Evolutionary conservation across 768 basidiomycete species (phyloP), one percentile per base, ranked within the genome.

Genomic region (Auriscalpium orientale): DNA sequence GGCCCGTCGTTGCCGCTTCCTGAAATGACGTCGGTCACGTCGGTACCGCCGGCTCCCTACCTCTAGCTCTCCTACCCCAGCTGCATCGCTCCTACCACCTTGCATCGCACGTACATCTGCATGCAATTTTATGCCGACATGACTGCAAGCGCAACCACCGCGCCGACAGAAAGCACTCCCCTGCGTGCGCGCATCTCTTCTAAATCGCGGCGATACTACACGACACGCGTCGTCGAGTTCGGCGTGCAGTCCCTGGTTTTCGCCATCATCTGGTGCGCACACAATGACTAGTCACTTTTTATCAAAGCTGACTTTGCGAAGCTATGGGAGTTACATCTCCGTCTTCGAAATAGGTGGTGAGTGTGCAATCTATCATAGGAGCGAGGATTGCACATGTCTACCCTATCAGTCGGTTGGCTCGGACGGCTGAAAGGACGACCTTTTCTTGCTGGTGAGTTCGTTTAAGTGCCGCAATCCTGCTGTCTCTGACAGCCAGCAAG

Each of bases 301-400:
- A 48, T 43, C 55, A 20, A 13, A 12, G 6, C 21, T 49, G 44
- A 8, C 20, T 33, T 46, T 43, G 16, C 28, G 28, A 35, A 62
- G 59, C 18, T 54, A 53, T 28, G 59, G 59, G 15, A 49, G 49
- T 36, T 62, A 62, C n/a, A 35, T 60, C 2, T 57, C 61, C 34
- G 20, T 62, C 21, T 43, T 60, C 5, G 59, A 62, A 49, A 37
- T 62, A 20, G 61, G 61, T 36, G 34, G 59, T 62, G 35, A 45
- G 61, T 40, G 20, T 22, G 21, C n/a, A 10, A 20, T 6, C n/a
- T n/a, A n/a, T n/a, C n/a, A 1, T n/a, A 45, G 15, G 8, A 35
- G n/a, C 18, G 18, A 43, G 33, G 53, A 35, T 44, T 46, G 34
- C 49, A 5, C 18, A 33, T 16, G 1, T 28, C 16, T 38, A 35